A percentile compares a stretch with the other conserved stretches of the same genome.
Evolutionary conservation across 805 yeast species (phyloP).

Genomic region (Candida xyloterini): DNA sequence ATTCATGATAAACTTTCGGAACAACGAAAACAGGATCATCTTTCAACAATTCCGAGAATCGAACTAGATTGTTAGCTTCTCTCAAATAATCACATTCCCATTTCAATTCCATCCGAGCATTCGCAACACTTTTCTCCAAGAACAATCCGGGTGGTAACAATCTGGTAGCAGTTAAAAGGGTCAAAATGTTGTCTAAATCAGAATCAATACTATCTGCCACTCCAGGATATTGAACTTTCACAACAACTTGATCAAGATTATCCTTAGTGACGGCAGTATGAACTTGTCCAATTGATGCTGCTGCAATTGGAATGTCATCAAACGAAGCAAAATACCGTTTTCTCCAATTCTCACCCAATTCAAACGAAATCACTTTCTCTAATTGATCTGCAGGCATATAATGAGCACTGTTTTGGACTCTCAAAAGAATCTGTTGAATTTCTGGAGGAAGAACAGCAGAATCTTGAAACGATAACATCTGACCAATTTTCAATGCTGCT

Average conservation of each 20-base stretch:
- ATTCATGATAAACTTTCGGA: conserved; percentile 74
- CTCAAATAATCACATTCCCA: conserved; percentile 98
- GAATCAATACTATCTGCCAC: conserved; percentile 92
- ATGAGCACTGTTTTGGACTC: conserved; percentile 92
- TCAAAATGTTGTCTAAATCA: conserved; percentile 79
- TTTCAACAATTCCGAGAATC: conserved; percentile 60
- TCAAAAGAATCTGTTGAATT: conserved; percentile 70
- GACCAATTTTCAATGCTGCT: conserved; percentile 98
- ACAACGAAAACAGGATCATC: conserved; percentile 68
- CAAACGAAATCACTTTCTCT: conserved; percentile 65
- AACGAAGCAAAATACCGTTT: conserved; percentile 61
- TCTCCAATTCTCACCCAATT: conserved; percentile 82
- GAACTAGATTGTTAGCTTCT: conserved; percentile 74
- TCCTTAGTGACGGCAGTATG: conserved; percentile 70
- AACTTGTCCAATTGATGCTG: conserved; percentile 97
- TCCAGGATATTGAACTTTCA: conserved; percentile 96
- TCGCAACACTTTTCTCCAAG: conserved; percentile 86
- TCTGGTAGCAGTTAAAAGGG: conserved; percentile 82
- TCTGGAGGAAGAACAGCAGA: conserved; percentile 79
- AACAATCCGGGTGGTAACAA: conserved; percentile 89
- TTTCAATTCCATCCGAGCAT: conserved; percentile 87
- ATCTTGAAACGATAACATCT: conserved; percentile 93
- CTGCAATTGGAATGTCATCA: conserved; percentile 89
- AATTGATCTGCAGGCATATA: conserved; percentile 95
- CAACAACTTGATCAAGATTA: conserved; percentile 75